These are phyloP conservation scores for Pyricularia grisea DNA, from an alignment of 2,329 filamentous ascomycete species.

Conservation along the genomic window DNA sequence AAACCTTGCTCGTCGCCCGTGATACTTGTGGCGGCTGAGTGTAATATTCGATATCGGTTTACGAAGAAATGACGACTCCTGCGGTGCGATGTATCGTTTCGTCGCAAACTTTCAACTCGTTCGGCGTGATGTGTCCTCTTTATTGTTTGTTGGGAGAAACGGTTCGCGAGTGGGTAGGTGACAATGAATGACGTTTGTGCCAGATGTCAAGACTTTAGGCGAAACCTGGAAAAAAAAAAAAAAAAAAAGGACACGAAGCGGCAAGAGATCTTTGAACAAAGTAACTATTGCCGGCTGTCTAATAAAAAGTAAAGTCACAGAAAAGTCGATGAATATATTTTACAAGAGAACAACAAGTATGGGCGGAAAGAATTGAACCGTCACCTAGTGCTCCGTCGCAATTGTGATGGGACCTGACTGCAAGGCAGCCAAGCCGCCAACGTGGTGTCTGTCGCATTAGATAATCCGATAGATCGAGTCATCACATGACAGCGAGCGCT, in stretches of 20 bases:
- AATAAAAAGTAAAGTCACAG: background rate
- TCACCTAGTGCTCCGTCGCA: background rate
- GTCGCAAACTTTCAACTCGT: background rate
- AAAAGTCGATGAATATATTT: background rate
- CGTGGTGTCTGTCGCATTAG: too few species aligned
- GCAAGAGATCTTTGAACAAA: background rate
- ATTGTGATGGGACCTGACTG: background rate
- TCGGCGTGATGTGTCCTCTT: background rate
- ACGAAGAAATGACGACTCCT: background rate
- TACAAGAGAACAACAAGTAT: background rate
- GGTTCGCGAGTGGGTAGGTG: background rate
- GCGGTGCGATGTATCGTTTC: background rate
- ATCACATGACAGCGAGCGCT: too few species aligned
- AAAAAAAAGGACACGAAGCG: background rate
- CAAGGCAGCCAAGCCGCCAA: background rate
- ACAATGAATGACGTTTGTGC: background rate
- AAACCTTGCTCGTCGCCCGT: background rate
- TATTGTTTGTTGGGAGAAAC: background rate
- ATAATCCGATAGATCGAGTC: too few species aligned
- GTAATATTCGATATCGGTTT: background rate
- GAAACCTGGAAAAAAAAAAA: background rate
- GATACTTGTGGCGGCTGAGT: background rate
- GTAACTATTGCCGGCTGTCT: background rate
- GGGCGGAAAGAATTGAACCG: background rate
- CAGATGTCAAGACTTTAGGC: background rate